A percentile compares a stretch with the other conserved stretches of the same genome.
Evolutionary conservation across 2,329 filamentous ascomycete species (phyloP).

Genomic region (Aspergillus luchuensis): DNA sequence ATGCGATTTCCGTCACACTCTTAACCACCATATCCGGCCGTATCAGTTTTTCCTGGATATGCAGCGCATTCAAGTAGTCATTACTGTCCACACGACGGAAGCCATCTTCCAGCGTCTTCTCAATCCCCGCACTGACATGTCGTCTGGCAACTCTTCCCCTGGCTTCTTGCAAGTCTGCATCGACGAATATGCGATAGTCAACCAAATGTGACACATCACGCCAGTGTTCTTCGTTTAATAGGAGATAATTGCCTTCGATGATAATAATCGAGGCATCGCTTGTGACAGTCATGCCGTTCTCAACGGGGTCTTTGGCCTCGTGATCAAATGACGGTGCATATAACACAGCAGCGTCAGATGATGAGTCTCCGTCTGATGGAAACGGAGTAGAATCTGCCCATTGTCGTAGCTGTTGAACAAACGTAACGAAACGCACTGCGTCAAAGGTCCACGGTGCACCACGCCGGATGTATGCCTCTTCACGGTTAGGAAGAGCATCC

Average conservation of each 20-base stretch:
- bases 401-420: conserved; percentile 28
- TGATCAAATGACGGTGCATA: conserved; percentile 40
- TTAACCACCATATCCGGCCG: conserved; percentile 31
- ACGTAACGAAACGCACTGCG: conserved; percentile 29
- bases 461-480: conserved; percentile 38
- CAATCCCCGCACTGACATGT: conserved; percentile 47
- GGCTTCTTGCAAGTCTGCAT: conserved; percentile 42
- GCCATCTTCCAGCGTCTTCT: conserved; percentile 39
- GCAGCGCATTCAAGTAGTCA: conserved; percentile 41
- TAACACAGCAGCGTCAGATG: conserved; percentile 21
- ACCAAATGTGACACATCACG: conserved; percentile 33
- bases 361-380: neutral
- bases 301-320: conserved; percentile 38
- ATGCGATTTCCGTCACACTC: conserved; percentile 17
- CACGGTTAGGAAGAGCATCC: conserved; percentile 34
- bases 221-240: conserved; percentile 23
- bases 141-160: conserved; percentile 41
- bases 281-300: conserved; percentile 30
- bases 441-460: conserved; percentile 45
- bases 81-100: conserved; percentile 42
- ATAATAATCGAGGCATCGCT: conserved; percentile 25
- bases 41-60: conserved; percentile 30
- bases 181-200: conserved; percentile 48
- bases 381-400: conserved; percentile 23
- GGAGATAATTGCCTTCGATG: conserved; percentile 31